Evolutionary conservation across 2,329 filamentous ascomycete genomes (phyloP).

Genomic region (Ambrosiella xylebori): DNA sequence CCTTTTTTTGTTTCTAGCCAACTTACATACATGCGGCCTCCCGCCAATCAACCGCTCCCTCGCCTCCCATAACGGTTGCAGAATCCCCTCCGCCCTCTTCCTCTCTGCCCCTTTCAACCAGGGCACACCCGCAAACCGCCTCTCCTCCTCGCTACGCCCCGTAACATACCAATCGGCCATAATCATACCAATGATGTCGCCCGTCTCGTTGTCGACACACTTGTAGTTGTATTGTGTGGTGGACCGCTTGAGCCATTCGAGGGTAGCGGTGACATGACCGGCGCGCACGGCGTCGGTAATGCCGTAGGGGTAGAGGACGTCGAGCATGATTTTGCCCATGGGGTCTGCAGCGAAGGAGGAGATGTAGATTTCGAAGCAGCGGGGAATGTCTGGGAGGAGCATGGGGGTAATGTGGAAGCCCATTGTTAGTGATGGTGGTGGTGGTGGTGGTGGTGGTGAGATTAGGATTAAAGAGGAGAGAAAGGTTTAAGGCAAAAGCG

Average conservation of each 20-base stretch:
- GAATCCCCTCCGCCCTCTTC: constrained; percentile 26
- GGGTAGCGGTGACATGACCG: constrained; percentile 25
- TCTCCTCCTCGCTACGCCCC: constrained; percentile 24
- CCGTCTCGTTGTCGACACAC: constrained; percentile 26
- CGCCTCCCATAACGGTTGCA: constrained; percentile 25
- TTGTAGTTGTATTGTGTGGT: constrained; percentile 30
- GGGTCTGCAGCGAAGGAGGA: constrained; percentile 24
- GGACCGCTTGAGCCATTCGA: constrained; percentile 23
- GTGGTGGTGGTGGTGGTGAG: not conserved
- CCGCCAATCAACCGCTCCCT: constrained; percentile 25
- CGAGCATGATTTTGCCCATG: constrained; percentile 25
- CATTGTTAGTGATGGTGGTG: no score
- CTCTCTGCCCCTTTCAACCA: constrained; percentile 29
- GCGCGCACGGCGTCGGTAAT: constrained; percentile 25
- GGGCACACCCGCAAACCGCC: constrained; percentile 26
- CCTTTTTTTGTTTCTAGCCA: constrained; percentile 6
- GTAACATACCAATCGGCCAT: constrained; percentile 27
- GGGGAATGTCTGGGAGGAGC: constrained; percentile 28
- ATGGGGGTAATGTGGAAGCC: constrained; percentile 27
- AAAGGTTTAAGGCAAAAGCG: not conserved
- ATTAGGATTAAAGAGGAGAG: not conserved
- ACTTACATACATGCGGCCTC: constrained; percentile 25
- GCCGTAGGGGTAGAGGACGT: constrained; percentile 25
- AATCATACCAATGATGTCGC: constrained; percentile 29
- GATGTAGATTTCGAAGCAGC: constrained; percentile 31